These are phyloP conservation scores for Stephania japonica DNA, from an alignment of 164 flowering plant genomes.

Conservation along the genomic window DNA sequence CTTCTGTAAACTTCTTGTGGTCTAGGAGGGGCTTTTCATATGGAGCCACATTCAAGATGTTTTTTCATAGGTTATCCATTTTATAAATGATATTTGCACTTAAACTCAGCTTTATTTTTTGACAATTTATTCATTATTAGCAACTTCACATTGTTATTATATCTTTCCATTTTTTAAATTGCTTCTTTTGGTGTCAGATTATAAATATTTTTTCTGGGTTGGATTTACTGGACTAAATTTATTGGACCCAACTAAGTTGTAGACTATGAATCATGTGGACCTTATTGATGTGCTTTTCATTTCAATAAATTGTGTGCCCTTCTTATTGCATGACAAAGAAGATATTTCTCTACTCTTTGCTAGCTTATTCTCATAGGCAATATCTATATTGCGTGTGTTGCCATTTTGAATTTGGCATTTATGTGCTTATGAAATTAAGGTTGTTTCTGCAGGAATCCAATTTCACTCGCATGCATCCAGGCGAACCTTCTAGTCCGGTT, in stretches of 20 bases:
- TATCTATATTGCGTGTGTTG: background rate
- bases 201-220: background rate
- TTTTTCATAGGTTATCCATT: background rate
- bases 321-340: background rate
- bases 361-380: background rate
- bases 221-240: background rate
- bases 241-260: background rate
- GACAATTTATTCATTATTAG: background rate
- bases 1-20: background rate
- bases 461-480: conserved; percentile 40
- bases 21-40: background rate
- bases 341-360: background rate
- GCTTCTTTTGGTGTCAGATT: background rate
- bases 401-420: background rate
- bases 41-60: background rate
- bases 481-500: conserved; percentile 37
- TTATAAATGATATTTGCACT: background rate
- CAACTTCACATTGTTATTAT: background rate
- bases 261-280: background rate
- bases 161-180: background rate
- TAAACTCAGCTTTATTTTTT: background rate
- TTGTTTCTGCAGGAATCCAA: conserved; percentile 38
- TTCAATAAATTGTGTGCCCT: background rate
- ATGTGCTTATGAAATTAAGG: background rate
- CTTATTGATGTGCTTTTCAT: background rate